Conservation (phyloP, 768 basidiomycete genomes). For the Leccinum variicolor region DNA sequence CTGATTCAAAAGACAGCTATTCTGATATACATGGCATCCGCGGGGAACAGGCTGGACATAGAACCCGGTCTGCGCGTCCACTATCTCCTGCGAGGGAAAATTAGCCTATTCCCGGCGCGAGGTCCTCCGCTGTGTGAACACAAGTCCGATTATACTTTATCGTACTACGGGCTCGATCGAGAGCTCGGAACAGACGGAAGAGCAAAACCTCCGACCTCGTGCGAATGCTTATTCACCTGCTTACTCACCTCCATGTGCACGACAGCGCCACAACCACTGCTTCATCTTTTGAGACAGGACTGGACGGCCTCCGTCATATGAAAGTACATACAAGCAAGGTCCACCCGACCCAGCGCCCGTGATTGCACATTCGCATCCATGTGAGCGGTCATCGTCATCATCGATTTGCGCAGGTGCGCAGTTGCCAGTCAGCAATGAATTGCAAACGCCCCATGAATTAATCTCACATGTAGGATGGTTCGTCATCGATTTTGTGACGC, state of each 20-base stretch:
- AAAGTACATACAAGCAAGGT: neutral
- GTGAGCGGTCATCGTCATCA: neutral
- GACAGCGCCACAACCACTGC: conserved; percentile 50
- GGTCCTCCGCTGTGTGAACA: conserved; percentile 20
- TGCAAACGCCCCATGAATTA: neutral
- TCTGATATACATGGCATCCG: conserved; percentile 33
- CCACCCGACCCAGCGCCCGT: conserved; percentile 34
- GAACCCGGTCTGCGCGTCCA: conserved; percentile 39
- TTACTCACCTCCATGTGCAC: conserved; percentile 61
- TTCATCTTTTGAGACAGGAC: conserved; percentile 10
- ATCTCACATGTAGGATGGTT: conserved; percentile 64
- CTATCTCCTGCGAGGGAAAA: conserved; percentile 44
- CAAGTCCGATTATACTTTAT: conserved; percentile 52
- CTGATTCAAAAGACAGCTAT: neutral
- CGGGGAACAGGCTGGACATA: conserved; percentile 49
- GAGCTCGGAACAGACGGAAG: conserved; percentile 38
- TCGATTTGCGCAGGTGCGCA: neutral
- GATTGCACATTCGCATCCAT: conserved; percentile 37
- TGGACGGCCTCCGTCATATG: conserved; percentile 23
- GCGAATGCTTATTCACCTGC: neutral
- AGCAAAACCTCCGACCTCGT: neutral
- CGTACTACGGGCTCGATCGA: conserved; percentile 53
- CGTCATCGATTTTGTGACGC: conserved; percentile 34
- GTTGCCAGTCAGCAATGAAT: neutral
- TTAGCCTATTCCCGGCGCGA: neutral